These are phyloP conservation scores for Aspergillus costaricaensis DNA, from an alignment of 2,329 filamentous ascomycete species.

Conservation along the genomic window DNA sequence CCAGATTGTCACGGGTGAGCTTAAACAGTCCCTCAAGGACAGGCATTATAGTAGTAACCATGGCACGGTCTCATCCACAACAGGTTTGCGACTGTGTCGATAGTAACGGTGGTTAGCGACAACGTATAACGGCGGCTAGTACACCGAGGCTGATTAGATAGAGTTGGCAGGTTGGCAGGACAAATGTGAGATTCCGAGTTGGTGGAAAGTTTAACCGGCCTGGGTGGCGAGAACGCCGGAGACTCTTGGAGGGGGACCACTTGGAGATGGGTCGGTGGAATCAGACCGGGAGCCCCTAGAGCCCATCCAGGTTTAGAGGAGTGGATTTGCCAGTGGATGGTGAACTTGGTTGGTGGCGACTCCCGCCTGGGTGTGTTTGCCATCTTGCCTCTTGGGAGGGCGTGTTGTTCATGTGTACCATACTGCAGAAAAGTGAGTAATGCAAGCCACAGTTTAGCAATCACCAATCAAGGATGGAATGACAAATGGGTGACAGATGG, in stretches of 20 bases:
- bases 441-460: not conserved
- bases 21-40: not conserved
- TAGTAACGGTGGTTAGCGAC: not conserved
- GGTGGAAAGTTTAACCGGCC: not conserved
- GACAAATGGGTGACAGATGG: not conserved
- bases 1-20: not conserved
- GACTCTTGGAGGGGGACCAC: not conserved
- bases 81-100: not conserved
- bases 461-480: not conserved
- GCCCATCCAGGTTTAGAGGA: not conserved
- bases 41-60: not conserved
- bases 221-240: not conserved
- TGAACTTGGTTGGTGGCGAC: not conserved
- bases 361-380: not conserved
- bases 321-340: not conserved
- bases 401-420: too few species aligned
- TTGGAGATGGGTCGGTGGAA: not conserved
- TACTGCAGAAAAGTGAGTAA: not conserved
- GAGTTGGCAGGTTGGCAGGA: conserved; percentile 1
- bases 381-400: not conserved
- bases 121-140: not conserved
- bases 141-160: not conserved
- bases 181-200: not conserved
- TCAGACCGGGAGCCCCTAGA: not conserved
- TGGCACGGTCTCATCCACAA: not conserved